Percentiles rank a stretch among this genome's conserved stretches.
Evolutionary conservation across 345 rosid species (phyloP).

Genomic region (Eucalyptus curtisii): DNA sequence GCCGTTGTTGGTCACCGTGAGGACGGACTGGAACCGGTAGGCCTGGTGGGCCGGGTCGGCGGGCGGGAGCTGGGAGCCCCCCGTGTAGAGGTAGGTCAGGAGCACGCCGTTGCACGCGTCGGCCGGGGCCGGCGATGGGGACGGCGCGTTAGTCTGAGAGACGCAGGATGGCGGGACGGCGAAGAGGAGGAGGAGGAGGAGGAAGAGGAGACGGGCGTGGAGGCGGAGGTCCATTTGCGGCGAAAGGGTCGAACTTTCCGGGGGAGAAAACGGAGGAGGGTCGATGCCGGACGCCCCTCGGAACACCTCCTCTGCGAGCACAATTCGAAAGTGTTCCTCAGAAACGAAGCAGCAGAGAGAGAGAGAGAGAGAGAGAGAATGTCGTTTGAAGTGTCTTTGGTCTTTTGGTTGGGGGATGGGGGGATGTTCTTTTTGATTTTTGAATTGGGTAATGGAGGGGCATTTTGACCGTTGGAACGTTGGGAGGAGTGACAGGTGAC

Average conservation of each 20-base stretch:
- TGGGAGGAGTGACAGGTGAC: not conserved
- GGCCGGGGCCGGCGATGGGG: conserved; percentile 26
- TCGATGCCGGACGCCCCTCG: not conserved
- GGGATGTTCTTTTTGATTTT: not conserved
- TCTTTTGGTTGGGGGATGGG: not conserved
- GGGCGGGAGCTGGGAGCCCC: conserved; percentile 53
- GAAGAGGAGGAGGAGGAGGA: not conserved
- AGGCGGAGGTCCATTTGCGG: not conserved
- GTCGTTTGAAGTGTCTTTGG: not conserved
- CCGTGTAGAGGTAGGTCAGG: conserved; percentile 35
- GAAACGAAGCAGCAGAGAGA: not conserved
- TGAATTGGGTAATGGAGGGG: not conserved
- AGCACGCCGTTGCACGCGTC: conserved; percentile 54
- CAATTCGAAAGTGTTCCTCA: not conserved
- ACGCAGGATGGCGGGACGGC: not conserved
- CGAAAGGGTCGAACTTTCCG: not conserved
- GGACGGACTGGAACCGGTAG: conserved; percentile 73
- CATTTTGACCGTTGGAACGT: not conserved
- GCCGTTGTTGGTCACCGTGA: conserved; percentile 64
- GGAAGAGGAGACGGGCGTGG: not conserved
- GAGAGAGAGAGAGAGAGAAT: not conserved
- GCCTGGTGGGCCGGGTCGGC: conserved; percentile 48
- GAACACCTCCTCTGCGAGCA: not conserved
- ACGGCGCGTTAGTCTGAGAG: conserved; percentile 14
- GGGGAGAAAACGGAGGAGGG: not conserved